phyloP scores from a whole-genome alignment of 306 rosid genomes.

The Dalbergia cultrata region DNA sequence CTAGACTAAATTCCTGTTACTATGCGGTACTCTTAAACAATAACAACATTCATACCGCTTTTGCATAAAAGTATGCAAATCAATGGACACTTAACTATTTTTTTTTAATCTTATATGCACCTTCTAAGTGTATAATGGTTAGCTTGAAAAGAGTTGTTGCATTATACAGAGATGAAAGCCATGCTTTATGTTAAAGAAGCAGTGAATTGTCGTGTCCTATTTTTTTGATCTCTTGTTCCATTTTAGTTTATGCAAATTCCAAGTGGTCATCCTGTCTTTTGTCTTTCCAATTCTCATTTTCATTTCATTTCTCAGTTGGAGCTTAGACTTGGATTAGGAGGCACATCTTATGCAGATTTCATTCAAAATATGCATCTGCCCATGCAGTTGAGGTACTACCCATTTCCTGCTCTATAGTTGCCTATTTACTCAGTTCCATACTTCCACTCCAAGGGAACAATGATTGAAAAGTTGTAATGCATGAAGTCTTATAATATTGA shows the following conservation, averaged over 20 bases:
- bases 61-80: too few species aligned
- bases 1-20: too few species aligned
- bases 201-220: too few species aligned
- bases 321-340: conserved; percentile 94
- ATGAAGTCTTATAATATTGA: not conserved
- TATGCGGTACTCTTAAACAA: too few species aligned
- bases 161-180: too few species aligned
- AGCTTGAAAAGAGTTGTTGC: too few species aligned
- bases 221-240: too few species aligned
- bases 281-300: conserved; percentile 16
- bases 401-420: conserved; percentile 16
- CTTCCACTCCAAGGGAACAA: not conserved
- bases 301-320: conserved; percentile 70
- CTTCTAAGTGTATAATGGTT: too few species aligned
- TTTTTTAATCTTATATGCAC: too few species aligned
- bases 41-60: too few species aligned
- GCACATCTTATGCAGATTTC: conserved; percentile 94
- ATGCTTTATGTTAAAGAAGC: too few species aligned
- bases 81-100: too few species aligned
- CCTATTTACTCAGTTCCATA: conserved; percentile 13
- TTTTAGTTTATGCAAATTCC: conserved; percentile 11
- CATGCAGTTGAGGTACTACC: conserved; percentile 90
- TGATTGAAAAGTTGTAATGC: conserved; percentile 1
- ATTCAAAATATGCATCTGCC: conserved; percentile 83
- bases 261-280: conserved; percentile 28